phyloP scores from a whole-genome alignment of 176 grass and related monocot species.

The Bonia amplexicaulis region DNA sequence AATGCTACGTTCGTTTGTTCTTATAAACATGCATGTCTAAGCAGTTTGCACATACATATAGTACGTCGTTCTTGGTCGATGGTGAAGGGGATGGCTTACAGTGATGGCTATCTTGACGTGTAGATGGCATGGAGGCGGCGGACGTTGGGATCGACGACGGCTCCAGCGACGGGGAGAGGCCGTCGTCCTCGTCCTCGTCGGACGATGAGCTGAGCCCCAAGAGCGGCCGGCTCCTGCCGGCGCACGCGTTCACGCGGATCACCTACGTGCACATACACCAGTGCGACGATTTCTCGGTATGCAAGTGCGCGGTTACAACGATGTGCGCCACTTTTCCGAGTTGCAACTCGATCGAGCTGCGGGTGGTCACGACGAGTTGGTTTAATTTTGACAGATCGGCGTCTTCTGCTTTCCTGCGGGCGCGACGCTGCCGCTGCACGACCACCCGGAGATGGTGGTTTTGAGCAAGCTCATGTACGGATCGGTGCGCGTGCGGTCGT shows the following conservation, averaged over 20 bases:
- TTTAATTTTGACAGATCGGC: slow-evolving; percentile 48
- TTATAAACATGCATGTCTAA: neutral
- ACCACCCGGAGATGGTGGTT: slow-evolving; percentile 80
- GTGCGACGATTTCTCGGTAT: slow-evolving; percentile 73
- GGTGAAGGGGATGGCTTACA: neutral
- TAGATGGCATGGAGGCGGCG: slow-evolving; percentile 52
- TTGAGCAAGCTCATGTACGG: slow-evolving; percentile 82
- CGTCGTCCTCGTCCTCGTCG: neutral
- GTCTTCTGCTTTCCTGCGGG: slow-evolving; percentile 89
- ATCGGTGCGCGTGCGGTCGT: slow-evolving; percentile 47
- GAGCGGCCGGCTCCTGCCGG: slow-evolving; percentile 31
- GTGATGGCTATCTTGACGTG: neutral
- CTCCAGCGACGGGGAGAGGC: slow-evolving; percentile 15
- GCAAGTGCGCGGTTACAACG: neutral
- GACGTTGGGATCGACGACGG: slow-evolving; percentile 78
- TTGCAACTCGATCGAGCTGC: neutral
- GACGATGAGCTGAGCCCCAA: slow-evolving; percentile 36
- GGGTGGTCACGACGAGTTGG: neutral
- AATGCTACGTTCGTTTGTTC: neutral
- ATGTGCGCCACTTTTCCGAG: neutral
- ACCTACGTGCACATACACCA: slow-evolving; percentile 79
- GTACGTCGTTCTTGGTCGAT: neutral
- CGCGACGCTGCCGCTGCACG: slow-evolving; percentile 71
- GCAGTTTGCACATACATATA: no score
- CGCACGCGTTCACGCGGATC: slow-evolving; percentile 45